Conservation (phyloP, 1,284 basidiomycete genomes). For the Anthracocystis panici-leucophaei region DNA sequence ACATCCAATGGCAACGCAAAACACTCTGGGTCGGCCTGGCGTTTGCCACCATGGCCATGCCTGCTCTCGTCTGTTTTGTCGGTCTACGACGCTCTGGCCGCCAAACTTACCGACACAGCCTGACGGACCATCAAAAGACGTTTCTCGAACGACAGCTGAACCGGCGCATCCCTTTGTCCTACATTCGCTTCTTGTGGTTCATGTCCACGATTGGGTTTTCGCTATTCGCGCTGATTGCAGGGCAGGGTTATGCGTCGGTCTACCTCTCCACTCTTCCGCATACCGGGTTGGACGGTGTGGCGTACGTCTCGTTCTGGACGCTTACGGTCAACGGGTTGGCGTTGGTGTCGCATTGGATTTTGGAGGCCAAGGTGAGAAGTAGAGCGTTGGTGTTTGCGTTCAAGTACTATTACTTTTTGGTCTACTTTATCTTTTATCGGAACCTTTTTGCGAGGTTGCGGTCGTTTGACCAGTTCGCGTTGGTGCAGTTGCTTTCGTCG, state of each 20-base stretch:
- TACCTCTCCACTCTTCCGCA: slow-evolving; percentile 74
- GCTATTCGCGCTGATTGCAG: slow-evolving; percentile 73
- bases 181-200: slow-evolving; percentile 75
- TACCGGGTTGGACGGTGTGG: slow-evolving; percentile 73
- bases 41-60: slow-evolving; percentile 74
- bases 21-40: slow-evolving; percentile 74
- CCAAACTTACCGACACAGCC: slow-evolving; percentile 66
- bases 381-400: slow-evolving; percentile 74
- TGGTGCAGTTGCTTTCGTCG: slow-evolving; percentile 74
- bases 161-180: slow-evolving; percentile 73
- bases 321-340: slow-evolving; percentile 73
- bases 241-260: slow-evolving; percentile 74
- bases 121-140: slow-evolving; percentile 70
- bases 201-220: slow-evolving; percentile 73
- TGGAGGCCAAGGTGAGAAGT: slow-evolving; percentile 73
- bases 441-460: slow-evolving; percentile 70
- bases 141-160: slow-evolving; percentile 72
- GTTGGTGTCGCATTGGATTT: slow-evolving; percentile 72
- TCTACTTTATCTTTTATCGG: slow-evolving; percentile 71
- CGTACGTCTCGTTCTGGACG: slow-evolving; percentile 74
- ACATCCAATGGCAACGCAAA: slow-evolving; percentile 74
- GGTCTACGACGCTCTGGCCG: slow-evolving; percentile 63
- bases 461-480: slow-evolving; percentile 71
- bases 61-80: slow-evolving; percentile 71
- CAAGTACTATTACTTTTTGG: slow-evolving; percentile 71